A percentile compares a stretch with the other conserved stretches of the same genome.
phyloP scores from a whole-genome alignment of 768 basidiomycete genomes.

The Strobilomyces echinocephalus region DNA sequence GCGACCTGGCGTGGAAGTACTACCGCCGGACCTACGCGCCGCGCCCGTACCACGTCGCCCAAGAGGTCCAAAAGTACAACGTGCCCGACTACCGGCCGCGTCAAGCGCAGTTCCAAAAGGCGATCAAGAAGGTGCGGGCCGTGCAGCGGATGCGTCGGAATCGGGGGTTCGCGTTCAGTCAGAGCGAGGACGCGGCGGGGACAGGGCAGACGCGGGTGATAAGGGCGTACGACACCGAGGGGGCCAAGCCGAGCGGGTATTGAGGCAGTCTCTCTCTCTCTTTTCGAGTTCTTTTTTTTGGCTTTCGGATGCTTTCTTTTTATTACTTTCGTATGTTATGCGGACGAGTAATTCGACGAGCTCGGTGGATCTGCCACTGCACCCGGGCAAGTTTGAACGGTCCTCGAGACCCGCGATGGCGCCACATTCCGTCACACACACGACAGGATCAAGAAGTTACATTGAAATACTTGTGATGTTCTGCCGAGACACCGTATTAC shows the following conservation, averaged over 20 bases:
- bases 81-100: constrained; percentile 94
- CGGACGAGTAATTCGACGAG: no score
- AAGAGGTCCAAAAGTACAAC: constrained; percentile 99
- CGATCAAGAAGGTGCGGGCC: constrained; percentile 99
- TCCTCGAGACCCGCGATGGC: no score
- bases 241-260: constrained; percentile 72
- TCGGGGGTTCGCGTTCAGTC: constrained; percentile 96
- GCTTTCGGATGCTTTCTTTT: no score
- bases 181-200: constrained; percentile 66
- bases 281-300: no score
- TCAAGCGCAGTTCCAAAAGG: constrained; percentile 99
- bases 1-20: constrained; percentile 98
- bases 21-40: constrained; percentile 90
- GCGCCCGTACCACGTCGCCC: constrained; percentile 94
- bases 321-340: no score
- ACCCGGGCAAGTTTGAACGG: no score
- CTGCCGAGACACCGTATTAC: no score
- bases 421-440: no score
- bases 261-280: constrained; percentile 24
- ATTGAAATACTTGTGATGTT: no score
- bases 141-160: constrained; percentile 95
- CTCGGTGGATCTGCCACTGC: no score
- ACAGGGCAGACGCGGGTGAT: constrained; percentile 87
- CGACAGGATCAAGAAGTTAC: no score
- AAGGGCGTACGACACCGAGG: constrained; percentile 83